phyloP scores from a whole-genome alignment of 2,329 filamentous ascomycete genomes.

The Samsoniella hepiali region DNA sequence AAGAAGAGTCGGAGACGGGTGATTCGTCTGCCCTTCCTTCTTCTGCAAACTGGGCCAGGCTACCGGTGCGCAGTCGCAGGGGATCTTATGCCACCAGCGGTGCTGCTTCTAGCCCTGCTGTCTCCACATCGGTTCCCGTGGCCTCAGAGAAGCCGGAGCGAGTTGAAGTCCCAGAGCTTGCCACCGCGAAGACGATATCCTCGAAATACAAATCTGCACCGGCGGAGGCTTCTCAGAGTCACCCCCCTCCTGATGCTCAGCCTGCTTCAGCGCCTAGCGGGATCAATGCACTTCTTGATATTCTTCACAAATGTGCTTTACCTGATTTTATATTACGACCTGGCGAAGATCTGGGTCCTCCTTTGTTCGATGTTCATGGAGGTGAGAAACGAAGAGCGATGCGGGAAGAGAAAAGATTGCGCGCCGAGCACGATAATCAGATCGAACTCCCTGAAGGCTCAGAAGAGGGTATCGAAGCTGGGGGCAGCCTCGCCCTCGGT shows the following conservation, averaged over 20 bases:
- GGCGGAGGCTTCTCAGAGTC: background rate
- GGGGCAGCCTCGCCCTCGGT: conserved; percentile 80
- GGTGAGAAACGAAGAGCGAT: conserved; percentile 77
- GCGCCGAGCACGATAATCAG: conserved; percentile 48
- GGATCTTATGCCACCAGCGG: conserved; percentile 79
- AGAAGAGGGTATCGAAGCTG: conserved; percentile 77
- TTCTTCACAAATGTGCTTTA: conserved; percentile 37
- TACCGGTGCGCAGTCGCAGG: conserved; percentile 63
- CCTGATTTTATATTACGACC: conserved; percentile 21
- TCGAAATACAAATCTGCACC: conserved; percentile 19
- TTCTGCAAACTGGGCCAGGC: conserved; percentile 87
- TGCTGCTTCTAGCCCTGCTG: conserved; percentile 77
- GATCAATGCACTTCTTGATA: conserved; percentile 37
- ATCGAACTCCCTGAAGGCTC: conserved; percentile 44
- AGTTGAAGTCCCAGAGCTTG: conserved; percentile 8
- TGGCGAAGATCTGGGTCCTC: conserved; percentile 47
- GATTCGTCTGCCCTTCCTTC: conserved; percentile 90
- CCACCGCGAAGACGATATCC: background rate
- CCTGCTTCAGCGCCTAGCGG: conserved; percentile 19
- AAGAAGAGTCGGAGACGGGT: conserved; percentile 67
- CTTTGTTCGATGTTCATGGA: conserved; percentile 77
- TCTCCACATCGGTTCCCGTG: conserved; percentile 56
- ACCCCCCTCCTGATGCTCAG: background rate
- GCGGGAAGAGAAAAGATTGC: conserved; percentile 66
- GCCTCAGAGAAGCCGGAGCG: conserved; percentile 51